Base-by-base conservation (phyloP, 768 basidiomycete genomes). In the Podaxis sp. region DNA sequence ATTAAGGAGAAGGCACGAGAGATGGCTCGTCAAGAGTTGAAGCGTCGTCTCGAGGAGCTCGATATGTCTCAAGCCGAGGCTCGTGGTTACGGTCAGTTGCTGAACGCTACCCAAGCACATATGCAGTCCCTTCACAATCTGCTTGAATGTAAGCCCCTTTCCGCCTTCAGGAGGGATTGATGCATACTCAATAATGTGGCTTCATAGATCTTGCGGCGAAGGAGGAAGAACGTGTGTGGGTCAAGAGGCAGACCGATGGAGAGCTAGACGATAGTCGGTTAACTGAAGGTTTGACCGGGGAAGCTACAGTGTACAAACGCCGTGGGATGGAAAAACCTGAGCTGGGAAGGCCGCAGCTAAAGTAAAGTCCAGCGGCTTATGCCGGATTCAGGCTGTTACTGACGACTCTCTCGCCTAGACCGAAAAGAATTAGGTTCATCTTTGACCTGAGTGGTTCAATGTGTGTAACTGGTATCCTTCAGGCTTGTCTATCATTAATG, bases 371-470 rank as follows among this genome's bases (percentile, higher is more conserved):
- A 4, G 12, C 17, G 41, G 2, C 29, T 38, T 15, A 43, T 19
- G 19, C 9, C 2, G 19, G 7, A 29, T 25, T 46, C 24, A 33
- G 4, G 1, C 6, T 50, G 4, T 19, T 15, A 25, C 24, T 54
- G 25, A 49, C 33, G 22, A 49, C 52, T 25, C 43, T 47, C 13
- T n/a, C 38, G 33, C 46, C 12, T 55, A 88, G 87, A 63, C 85
- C 86, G 0, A 89, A 89, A 70, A 77, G 87, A 19, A 86, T 89
- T 61, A 77, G 86, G 49, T 88, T 89, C 67, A 75, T 89, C 33
- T 89, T 89, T 65, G 87, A 89, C 68, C 74, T 89, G 51, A 87
- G 86, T 67, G 87, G 83, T 25, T 89, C 87, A 0, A 89, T 89
- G 87, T 93, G 73, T 71, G 90, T 77, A 6, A 51, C 68, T 36